These are phyloP conservation scores for Biancaea sappan DNA, from an alignment of 306 rosid genomes.

Conservation along the genomic window DNA sequence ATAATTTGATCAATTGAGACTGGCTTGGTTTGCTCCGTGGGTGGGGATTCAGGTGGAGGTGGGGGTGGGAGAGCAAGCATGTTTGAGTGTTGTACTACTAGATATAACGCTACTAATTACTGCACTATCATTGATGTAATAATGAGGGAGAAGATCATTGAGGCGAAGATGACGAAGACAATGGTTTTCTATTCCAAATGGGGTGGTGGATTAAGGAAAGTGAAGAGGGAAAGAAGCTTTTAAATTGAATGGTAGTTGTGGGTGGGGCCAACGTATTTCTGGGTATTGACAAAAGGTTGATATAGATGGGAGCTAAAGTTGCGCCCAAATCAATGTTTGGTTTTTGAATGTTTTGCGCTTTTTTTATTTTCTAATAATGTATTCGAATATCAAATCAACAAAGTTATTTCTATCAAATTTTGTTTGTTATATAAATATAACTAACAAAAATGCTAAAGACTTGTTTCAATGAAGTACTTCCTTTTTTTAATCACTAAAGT, in stretches of 20 bases:
- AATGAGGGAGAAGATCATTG: slow-evolving; percentile 10
- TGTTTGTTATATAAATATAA: too few species aligned
- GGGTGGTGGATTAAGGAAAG: slow-evolving; percentile 36
- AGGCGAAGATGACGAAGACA: slow-evolving; percentile 21
- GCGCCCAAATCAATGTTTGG: slow-evolving; percentile 39
- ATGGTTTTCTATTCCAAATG: slow-evolving; percentile 33
- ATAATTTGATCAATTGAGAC: slow-evolving; percentile 48
- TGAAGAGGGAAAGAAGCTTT: slow-evolving; percentile 57
- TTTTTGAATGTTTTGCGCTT: slow-evolving; percentile 54
- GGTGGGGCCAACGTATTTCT: slow-evolving; percentile 50
- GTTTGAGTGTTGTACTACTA: slow-evolving; percentile 12
- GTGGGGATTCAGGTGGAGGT: slow-evolving; percentile 32
- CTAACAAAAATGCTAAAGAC: too few species aligned
- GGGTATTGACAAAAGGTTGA: slow-evolving; percentile 47
- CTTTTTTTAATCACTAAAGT: too few species aligned
- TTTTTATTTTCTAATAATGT: too few species aligned
- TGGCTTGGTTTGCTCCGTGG: slow-evolving; percentile 31
- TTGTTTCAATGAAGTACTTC: too few species aligned
- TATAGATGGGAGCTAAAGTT: slow-evolving; percentile 47
- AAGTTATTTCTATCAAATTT: too few species aligned
- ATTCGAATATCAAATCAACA: too few species aligned
- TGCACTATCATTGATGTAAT: background rate
- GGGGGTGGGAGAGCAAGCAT: slow-evolving; percentile 50
- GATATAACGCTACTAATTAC: background rate
- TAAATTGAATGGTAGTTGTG: slow-evolving; percentile 41